Evolutionary conservation across 177 flowering plant species (phyloP).

Genomic region (Tripterygium wilfordii): DNA sequence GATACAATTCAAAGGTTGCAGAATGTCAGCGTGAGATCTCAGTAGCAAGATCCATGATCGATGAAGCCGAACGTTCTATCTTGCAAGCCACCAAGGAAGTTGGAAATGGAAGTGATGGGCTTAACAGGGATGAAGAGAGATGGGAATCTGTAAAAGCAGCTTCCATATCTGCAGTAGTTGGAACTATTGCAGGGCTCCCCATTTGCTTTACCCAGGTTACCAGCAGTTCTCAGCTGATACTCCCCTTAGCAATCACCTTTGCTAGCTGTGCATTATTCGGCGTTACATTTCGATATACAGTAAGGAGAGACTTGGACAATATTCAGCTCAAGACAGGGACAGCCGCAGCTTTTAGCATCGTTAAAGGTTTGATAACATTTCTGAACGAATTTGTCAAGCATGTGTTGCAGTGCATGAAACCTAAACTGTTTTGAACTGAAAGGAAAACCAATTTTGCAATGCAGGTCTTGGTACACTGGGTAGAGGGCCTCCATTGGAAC

Average conservation of each 20-base stretch:
- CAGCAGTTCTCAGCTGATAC: slow-evolving; percentile 42
- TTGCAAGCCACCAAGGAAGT: slow-evolving; percentile 10
- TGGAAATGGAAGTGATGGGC: slow-evolving; percentile 17
- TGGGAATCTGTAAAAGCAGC: slow-evolving; percentile 83
- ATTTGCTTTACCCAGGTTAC: slow-evolving; percentile 48
- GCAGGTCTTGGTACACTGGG: slow-evolving; percentile 67
- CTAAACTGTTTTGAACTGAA: slow-evolving; percentile 25
- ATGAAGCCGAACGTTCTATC: slow-evolving; percentile 67
- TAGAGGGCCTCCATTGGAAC: slow-evolving; percentile 60
- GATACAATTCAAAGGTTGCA: slow-evolving; percentile 51
- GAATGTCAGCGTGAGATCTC: slow-evolving; percentile 76
- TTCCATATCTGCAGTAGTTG: slow-evolving; percentile 58
- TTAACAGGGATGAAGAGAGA: slow-evolving; percentile 57
- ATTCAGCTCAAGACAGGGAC: slow-evolving; percentile 82
- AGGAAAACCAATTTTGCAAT: slow-evolving; percentile 31
- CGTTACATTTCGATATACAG: slow-evolving; percentile 71
- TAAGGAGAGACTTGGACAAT: slow-evolving; percentile 84
- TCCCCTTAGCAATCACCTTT: slow-evolving; percentile 57
- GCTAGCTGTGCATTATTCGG: slow-evolving; percentile 87
- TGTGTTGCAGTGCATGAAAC: background rate
- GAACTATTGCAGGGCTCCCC: slow-evolving; percentile 80
- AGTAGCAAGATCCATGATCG: slow-evolving; percentile 66
- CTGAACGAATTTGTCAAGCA: background rate
- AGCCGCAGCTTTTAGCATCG: slow-evolving; percentile 74
- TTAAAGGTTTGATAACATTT: slow-evolving; percentile 50